phyloP scores from a whole-genome alignment of 2,329 filamentous ascomycete genomes.

The Calonectria leucothoes region DNA sequence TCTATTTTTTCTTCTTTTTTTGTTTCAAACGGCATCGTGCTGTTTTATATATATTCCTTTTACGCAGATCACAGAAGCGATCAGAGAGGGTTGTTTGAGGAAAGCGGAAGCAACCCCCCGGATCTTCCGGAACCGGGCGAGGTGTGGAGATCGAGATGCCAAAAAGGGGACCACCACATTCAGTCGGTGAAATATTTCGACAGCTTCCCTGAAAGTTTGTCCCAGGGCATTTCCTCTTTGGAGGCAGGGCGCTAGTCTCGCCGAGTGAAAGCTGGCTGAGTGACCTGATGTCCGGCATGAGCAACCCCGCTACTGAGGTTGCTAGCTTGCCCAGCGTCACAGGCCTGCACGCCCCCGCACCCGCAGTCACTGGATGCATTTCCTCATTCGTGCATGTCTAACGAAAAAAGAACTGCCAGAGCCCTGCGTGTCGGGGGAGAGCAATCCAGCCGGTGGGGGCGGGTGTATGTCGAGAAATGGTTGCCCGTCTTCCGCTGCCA shows the following conservation, averaged over 20 bases:
- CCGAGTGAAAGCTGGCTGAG: neutral
- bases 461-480: neutral
- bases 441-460: too few relatives aligned
- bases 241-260: neutral
- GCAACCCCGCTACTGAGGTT: neutral
- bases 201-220: neutral
- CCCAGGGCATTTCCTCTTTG: neutral
- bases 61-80: neutral
- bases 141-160: neutral
- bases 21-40: neutral
- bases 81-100: neutral
- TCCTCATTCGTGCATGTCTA: too few relatives aligned
- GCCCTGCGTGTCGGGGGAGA: neutral
- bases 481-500: neutral
- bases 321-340: neutral
- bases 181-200: neutral
- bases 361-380: too few relatives aligned
- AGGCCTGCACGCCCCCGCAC: too few relatives aligned
- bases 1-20: neutral
- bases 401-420: too few relatives aligned
- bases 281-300: neutral
- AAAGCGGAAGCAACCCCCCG: neutral
- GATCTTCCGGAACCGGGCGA: neutral
- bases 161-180: neutral
- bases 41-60: too few relatives aligned